These are phyloP conservation scores for Chaetomium sp. DNA, from an alignment of 2,329 filamentous ascomycete species.

Conservation along the genomic window DNA sequence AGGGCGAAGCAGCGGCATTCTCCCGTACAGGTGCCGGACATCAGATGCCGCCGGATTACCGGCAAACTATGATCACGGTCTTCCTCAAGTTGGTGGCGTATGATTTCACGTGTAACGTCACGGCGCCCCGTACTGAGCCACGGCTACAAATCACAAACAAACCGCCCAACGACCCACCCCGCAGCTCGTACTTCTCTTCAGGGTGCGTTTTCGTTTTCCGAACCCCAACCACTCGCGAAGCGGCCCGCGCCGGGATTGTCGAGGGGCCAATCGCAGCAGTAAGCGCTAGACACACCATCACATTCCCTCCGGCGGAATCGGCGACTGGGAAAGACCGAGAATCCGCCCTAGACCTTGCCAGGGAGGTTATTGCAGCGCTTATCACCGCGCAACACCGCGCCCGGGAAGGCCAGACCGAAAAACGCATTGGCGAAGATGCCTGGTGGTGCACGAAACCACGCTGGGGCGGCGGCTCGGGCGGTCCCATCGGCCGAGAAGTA, in stretches of 20 bases:
- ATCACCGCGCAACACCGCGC: conserved; percentile 58
- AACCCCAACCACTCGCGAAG: conserved; percentile 52
- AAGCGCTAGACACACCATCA: conserved; percentile 49
- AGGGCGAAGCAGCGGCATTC: conserved; percentile 20
- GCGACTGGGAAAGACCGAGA: conserved; percentile 34
- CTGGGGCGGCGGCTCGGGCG: conserved; percentile 58
- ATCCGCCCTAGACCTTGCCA: conserved; percentile 54
- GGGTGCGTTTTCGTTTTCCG: conserved; percentile 56
- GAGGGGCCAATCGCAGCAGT: conserved; percentile 58
- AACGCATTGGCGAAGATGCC: conserved; percentile 48
- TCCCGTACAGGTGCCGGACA: conserved; percentile 45
- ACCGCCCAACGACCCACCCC: conserved; percentile 26
- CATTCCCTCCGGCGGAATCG: conserved; percentile 33
- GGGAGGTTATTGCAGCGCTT: conserved; percentile 54
- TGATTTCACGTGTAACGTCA: conserved; percentile 58
- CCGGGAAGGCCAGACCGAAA: conserved; percentile 50
- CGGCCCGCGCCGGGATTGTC: conserved; percentile 51
- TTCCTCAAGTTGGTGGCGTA: conserved; percentile 60
- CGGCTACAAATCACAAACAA: conserved; percentile 46
- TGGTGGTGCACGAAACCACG: conserved; percentile 58
- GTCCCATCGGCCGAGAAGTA: conserved; percentile 56
- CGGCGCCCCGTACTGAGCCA: conserved; percentile 50
- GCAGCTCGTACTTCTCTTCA: conserved; percentile 51
- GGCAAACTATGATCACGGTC: conserved; percentile 50
- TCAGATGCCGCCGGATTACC: conserved; percentile 53